phyloP scores from a whole-genome alignment of 768 basidiomycete genomes.

The Tylopilus subfusipes region DNA sequence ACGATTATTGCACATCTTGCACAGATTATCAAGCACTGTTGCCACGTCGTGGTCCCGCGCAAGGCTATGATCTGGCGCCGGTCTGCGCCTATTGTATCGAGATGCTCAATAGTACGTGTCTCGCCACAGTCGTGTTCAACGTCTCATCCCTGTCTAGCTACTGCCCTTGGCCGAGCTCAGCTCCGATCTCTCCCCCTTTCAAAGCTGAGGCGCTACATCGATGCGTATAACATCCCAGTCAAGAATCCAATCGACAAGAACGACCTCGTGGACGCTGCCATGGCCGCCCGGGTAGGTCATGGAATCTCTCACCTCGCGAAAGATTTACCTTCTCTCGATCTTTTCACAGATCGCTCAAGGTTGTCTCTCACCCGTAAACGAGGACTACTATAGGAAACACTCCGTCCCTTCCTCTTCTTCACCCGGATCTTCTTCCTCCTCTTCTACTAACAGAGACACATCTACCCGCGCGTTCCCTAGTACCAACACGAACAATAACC shows the following conservation, averaged over 20 bases:
- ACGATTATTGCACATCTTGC: slow-evolving; percentile 68
- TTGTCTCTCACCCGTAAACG: slow-evolving; percentile 56
- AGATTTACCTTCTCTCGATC: background rate
- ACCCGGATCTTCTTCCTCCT: slow-evolving; percentile 7
- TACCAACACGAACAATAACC: slow-evolving; percentile 8
- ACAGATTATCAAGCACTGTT: slow-evolving; percentile 74
- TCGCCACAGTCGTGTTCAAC: background rate
- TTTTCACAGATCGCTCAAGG: slow-evolving; percentile 50
- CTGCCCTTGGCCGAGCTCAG: slow-evolving; percentile 57
- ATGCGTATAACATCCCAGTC: slow-evolving; percentile 63
- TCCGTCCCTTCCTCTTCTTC: slow-evolving; percentile 21
- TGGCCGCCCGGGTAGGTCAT: slow-evolving; percentile 47
- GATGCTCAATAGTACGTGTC: slow-evolving; percentile 53
- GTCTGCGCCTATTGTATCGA: slow-evolving; percentile 80
- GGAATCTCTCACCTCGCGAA: background rate
- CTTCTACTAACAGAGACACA: slow-evolving; percentile 18
- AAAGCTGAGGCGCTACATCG: slow-evolving; percentile 66
- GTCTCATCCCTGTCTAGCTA: slow-evolving; percentile 44
- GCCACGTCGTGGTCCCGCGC: slow-evolving; percentile 51
- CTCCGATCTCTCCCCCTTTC: slow-evolving; percentile 54
- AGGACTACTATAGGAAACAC: slow-evolving; percentile 43
- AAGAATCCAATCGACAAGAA: slow-evolving; percentile 71
- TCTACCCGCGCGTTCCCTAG: slow-evolving; percentile 12
- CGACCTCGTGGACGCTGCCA: slow-evolving; percentile 65
- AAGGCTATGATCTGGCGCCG: slow-evolving; percentile 60